These are phyloP conservation scores for Yarrowia sp. DNA, from an alignment of 805 yeast genomes.

Conservation along the genomic window DNA sequence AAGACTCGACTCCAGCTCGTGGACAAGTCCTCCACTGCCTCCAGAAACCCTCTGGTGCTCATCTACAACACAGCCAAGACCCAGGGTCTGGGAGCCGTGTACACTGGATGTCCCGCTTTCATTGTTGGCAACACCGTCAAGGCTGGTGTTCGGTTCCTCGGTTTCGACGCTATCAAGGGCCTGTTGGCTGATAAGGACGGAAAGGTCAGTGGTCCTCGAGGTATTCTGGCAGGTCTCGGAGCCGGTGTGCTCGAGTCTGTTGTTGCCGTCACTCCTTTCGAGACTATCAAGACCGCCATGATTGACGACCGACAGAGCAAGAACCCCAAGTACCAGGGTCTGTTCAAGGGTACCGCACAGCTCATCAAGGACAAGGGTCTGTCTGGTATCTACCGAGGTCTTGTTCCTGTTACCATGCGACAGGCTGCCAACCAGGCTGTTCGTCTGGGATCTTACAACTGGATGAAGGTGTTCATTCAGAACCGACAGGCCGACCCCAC, in stretches of 20 bases:
- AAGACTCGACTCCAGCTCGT: constrained; percentile 85
- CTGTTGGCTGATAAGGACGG: constrained; percentile 79
- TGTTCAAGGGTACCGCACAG: constrained; percentile 59
- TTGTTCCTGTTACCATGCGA: constrained; percentile 88
- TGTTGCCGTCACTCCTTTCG: constrained; percentile 94
- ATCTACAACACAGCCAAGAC: constrained; percentile 69
- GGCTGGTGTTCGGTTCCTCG: constrained; percentile 92
- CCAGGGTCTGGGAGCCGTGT: constrained; percentile 76
- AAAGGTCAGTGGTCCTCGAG: constrained; percentile 82
- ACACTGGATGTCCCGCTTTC: constrained; percentile 95
- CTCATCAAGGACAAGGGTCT: constrained; percentile 76
- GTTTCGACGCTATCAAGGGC: constrained; percentile 83
- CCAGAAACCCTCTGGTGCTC: constrained; percentile 81
- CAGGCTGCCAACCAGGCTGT: constrained; percentile 97
- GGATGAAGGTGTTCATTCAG: constrained; percentile 77
- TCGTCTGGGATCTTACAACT: constrained; percentile 86
- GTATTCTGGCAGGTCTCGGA: constrained; percentile 95
- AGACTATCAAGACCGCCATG: constrained; percentile 91
- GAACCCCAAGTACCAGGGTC: constrained; percentile 69
- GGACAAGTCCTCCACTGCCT: constrained; percentile 41
- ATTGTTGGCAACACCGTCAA: constrained; percentile 95
- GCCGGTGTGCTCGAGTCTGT: constrained; percentile 93
- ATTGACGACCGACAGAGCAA: constrained; percentile 85
- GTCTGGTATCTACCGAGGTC: constrained; percentile 81
- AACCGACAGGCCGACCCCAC: constrained; percentile 65